Evolutionary conservation across 2,329 filamentous ascomycete species (phyloP), one percentile per base, ranked within the genome.

Genomic region (Neofusicoccum kwambonambiense): DNA sequence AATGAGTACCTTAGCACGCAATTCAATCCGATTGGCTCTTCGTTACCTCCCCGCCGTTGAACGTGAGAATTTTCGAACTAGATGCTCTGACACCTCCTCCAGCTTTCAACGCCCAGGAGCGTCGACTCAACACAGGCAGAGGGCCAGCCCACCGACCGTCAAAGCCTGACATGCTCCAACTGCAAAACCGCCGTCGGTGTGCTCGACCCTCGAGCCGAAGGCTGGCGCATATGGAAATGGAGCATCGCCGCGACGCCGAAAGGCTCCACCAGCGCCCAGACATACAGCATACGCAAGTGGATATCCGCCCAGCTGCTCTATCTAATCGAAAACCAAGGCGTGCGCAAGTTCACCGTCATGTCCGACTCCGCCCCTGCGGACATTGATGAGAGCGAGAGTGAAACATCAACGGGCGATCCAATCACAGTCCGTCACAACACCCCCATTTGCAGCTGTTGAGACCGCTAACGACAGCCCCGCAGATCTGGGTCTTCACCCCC

Each of bases 401-500:
- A 2, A 9, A 27, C 1, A 2, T 39, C 37, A 11, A 6, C 11
- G 17, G 4, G 27, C 2, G 44, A 58, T 35, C 54, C 69, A 15
- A 65, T 68, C 4, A 56, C 41, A 41, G 61, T 64, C 8, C 31
- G 61, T 54, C 11, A 11, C 15, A 8, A 27, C 31, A 5, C 6
- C 17, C 12, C 34, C 8, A 35, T 19, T n/a, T 22, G 11, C 8
- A 11, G 6, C 19, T 11, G 35, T 12, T 39, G 27, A 31, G 4
- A 5, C 6, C 9, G 3, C 15, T 15, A 22, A 4, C 37, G 27
- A 39, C 2, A 3, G 12, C 2, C 6, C 5, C 4, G 15, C 71
- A 84, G 74, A 68, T 87, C 34, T 88, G 86, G 86, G 78, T 86
- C 62, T 88, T 89, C 74, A 86, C 86, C 7, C 84, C 85, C 0